Evolutionary conservation across 768 basidiomycete genomes (phyloP).

Genomic region (Tricholomella constricta): DNA sequence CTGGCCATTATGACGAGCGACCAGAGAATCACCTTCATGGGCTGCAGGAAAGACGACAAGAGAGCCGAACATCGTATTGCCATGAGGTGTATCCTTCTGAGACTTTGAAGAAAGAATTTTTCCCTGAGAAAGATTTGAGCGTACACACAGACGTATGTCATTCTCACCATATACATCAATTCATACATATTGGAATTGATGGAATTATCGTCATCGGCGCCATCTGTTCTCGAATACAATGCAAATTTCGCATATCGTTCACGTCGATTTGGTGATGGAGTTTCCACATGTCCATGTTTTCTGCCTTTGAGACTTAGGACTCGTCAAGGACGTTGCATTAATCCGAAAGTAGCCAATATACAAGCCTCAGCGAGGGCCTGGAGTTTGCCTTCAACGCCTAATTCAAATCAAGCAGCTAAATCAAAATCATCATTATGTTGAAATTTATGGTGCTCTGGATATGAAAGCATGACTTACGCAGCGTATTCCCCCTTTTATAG

Average conservation of each 20-base stretch:
- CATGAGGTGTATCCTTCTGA: conserved; percentile 50
- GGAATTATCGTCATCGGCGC: conserved; percentile 14
- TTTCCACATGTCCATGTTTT: conserved; percentile 40
- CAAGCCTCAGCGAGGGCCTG: conserved; percentile 34
- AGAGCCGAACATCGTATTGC: conserved; percentile 49
- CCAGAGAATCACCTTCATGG: conserved; percentile 46
- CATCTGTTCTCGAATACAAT: conserved; percentile 6
- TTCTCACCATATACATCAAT: conserved; percentile 38
- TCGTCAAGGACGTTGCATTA: conserved; percentile 41
- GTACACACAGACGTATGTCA: too few relatives aligned
- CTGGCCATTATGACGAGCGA: conserved; percentile 32
- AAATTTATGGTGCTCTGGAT: too few relatives aligned
- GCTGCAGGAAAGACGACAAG: conserved; percentile 51
- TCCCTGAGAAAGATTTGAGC: conserved; percentile 22
- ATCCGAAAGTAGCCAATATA: conserved; percentile 43
- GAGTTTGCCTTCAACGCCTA: conserved; percentile 10
- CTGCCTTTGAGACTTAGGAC: conserved; percentile 47
- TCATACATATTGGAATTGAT: conserved; percentile 35
- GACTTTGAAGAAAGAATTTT: conserved; percentile 51
- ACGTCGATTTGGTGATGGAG: conserved; percentile 34
- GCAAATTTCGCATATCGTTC: not conserved
- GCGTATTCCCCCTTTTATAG: not conserved
- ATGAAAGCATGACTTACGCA: not conserved
- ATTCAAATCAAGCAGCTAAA: conserved; percentile 3
- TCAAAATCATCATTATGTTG: too few relatives aligned